Evolutionary conservation across 2,329 filamentous ascomycete genomes (phyloP), one percentile per base, ranked within the genome.

Genomic region (Fusarium albosuccineum): DNA sequence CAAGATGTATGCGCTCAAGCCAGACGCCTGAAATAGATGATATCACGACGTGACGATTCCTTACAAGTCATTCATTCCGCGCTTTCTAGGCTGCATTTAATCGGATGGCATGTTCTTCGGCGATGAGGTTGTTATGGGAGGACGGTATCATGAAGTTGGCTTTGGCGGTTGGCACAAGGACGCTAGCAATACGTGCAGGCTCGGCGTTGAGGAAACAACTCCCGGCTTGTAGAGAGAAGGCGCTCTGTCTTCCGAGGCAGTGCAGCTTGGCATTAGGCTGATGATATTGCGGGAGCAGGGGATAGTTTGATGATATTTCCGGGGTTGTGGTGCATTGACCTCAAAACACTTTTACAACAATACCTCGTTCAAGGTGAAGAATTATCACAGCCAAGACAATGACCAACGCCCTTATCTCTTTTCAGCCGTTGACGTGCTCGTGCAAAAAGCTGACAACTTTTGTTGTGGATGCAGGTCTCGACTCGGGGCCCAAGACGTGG

Each of bases 1-100:
- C 16, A 86, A 88, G 71, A 91, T 91, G 77, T 97, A 94, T 79
- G 94, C 92, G 2, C 78, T 97, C 70, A 88, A 86, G 70, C 87
- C 89, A 0, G 29, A 16, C 14, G 14, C 41, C 5, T 48, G 16
- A 48, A 26, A 22, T 13, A 5, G 14, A 34, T 48, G 16, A 37
- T 13, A 13, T 37, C 36, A 37, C 30, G 30, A 33, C 30, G 4
- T 5, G 22, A 22, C 4, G 22, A 22, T 22, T 22, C 22, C 22
- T 1, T 4, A 22, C 22, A 22, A 22, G 22, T 22, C 22, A 22
- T 22, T 22, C 22, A 22, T 22, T 22, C 22, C 22, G 22, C 4
- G 4, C 22, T 3, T 22, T 22, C 22, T 22, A 22, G 22, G 22
- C 22, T 5, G 22, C 22, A 22, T 22, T 22, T 5, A 22, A 22